Evolutionary conservation across 2,329 filamentous ascomycete species (phyloP).

Genomic region (Aspergillus neoniger): DNA sequence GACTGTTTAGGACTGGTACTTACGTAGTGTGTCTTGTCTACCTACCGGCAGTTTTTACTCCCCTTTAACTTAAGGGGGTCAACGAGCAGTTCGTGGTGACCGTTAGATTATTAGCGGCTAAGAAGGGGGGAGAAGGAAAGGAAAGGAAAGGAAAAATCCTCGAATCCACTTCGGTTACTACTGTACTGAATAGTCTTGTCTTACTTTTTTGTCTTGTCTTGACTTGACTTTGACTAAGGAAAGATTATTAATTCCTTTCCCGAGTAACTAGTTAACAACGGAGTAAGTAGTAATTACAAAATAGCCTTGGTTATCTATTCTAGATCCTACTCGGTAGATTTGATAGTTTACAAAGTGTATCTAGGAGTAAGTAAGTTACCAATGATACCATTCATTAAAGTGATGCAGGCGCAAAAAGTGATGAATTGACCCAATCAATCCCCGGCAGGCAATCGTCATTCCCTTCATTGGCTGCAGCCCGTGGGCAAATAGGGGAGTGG

Average conservation of each 20-base stretch:
- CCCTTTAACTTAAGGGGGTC: neutral
- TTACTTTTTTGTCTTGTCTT: too few relatives aligned
- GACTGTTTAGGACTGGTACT: neutral
- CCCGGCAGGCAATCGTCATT: constrained; percentile 5
- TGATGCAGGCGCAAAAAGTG: neutral
- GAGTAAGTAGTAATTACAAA: too few relatives aligned
- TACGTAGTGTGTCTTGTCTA: neutral
- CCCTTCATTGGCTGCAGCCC: neutral
- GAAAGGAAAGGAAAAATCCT: neutral
- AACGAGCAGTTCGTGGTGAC: neutral
- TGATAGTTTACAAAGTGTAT: too few relatives aligned
- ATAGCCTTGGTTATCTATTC: too few relatives aligned
- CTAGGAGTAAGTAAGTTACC: too few relatives aligned
- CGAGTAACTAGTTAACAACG: too few relatives aligned
- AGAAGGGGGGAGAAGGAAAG: too few relatives aligned
- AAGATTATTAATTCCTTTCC: too few relatives aligned
- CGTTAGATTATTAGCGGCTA: neutral
- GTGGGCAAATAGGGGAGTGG: neutral
- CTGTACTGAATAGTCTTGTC: neutral
- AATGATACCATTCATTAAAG: neutral
- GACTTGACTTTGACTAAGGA: too few relatives aligned
- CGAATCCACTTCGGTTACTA: neutral
- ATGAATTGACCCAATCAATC: constrained; percentile 4
- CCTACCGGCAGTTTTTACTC: neutral
- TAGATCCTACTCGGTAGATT: too few relatives aligned